phyloP scores from a whole-genome alignment of 169 alveolate genomes.

The Plasmodium knowlesi region DNA sequence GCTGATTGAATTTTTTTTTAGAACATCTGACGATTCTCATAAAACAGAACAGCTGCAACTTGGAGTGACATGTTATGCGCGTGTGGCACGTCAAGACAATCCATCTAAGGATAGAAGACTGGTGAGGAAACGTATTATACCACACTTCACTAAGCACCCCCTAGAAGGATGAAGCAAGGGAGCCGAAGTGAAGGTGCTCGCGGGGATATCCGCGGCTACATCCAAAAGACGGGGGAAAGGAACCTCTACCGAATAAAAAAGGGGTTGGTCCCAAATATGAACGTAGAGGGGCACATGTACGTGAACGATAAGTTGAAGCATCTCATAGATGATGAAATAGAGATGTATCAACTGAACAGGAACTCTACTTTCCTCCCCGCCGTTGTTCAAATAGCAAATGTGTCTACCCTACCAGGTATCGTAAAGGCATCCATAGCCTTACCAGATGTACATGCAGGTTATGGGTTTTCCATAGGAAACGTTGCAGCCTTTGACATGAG shows the following conservation, averaged over 20 bases:
- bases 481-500: conserved; percentile 93
- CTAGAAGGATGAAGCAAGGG: conserved; percentile 1
- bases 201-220: conserved; percentile 6
- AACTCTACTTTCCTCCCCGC: conserved; percentile 91
- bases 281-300: conserved; percentile 86
- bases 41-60: neutral
- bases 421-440: conserved; percentile 88
- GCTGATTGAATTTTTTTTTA: neutral
- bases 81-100: neutral
- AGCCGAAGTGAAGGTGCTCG: neutral
- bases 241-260: conserved; percentile 78
- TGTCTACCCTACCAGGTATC: conserved; percentile 92
- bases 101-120: neutral
- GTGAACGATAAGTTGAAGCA: conserved; percentile 83
- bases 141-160: neutral
- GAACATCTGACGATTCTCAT: neutral
- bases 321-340: conserved; percentile 84
- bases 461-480: conserved; percentile 92
- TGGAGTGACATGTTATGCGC: neutral
- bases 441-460: conserved; percentile 92
- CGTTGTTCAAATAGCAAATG: conserved; percentile 90
- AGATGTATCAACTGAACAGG: conserved; percentile 59
- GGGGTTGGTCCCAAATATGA: conserved; percentile 90
- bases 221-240: conserved; percentile 29
- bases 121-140: neutral